Conservation (phyloP, 2,329 filamentous ascomycete species). For the Helicocarpus griseus region DNA sequence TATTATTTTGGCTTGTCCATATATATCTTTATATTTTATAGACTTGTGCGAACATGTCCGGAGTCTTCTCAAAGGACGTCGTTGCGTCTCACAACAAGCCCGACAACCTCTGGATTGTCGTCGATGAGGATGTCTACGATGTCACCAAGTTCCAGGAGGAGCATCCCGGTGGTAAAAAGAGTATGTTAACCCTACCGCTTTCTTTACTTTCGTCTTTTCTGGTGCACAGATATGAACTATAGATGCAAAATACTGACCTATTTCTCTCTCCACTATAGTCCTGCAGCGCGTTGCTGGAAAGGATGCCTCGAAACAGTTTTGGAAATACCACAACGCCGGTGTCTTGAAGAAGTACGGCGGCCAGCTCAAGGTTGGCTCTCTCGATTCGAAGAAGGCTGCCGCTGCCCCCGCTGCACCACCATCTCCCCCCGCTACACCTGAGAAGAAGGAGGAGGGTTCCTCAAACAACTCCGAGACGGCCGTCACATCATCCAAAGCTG, state of each 20-base stretch:
- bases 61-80: constrained; percentile 73
- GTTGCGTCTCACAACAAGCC: constrained; percentile 87
- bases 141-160: constrained; percentile 80
- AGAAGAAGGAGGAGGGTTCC: constrained; percentile 36
- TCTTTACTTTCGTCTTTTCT: background rate
- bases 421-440: constrained; percentile 31
- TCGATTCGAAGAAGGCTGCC: constrained; percentile 70
- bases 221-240: background rate
- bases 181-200: constrained; percentile 40
- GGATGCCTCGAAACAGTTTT: constrained; percentile 59
- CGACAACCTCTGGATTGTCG: constrained; percentile 75
- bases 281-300: constrained; percentile 57
- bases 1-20: background rate
- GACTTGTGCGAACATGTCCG: constrained; percentile 62
- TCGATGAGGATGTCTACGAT: constrained; percentile 95
- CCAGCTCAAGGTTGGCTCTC: constrained; percentile 56
- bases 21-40: background rate
- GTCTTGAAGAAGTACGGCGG: constrained; percentile 54
- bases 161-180: constrained; percentile 71
- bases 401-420: constrained; percentile 43
- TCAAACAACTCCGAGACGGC: constrained; percentile 41
- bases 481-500: constrained; percentile 45
- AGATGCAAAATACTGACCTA: background rate
- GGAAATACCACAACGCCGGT: constrained; percentile 54
- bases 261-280: constrained; percentile 35